Evolutionary conservation across 2,329 filamentous ascomycete genomes (phyloP).

Genomic region (Periconia macrospinosa): DNA sequence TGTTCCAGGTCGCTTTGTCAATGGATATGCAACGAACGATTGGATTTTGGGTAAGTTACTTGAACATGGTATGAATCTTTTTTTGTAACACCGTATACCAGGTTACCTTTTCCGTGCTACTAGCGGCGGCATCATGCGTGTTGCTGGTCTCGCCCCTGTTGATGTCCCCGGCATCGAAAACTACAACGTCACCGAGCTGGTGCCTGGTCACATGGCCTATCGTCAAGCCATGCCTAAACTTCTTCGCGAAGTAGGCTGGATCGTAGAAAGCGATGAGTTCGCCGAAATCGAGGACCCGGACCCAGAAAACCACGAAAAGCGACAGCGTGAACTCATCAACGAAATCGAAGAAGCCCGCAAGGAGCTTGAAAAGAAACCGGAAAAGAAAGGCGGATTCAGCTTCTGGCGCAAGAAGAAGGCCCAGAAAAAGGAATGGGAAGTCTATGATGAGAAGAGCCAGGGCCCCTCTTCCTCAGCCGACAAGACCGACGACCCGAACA

Average conservation of each 20-base stretch:
- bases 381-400: constrained; percentile 60
- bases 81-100: constrained; percentile 19
- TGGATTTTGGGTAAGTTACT: constrained; percentile 76
- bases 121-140: constrained; percentile 83
- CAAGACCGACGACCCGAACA: constrained; percentile 51
- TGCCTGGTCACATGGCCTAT: constrained; percentile 96
- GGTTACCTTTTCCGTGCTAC: constrained; percentile 93
- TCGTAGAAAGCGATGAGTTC: constrained; percentile 91
- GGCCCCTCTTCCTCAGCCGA: constrained; percentile 29
- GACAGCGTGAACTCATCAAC: constrained; percentile 90
- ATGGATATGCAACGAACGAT: constrained; percentile 91
- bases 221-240: constrained; percentile 87
- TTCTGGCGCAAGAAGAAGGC: constrained; percentile 82
- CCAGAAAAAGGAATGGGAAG: constrained; percentile 90
- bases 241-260: constrained; percentile 85
- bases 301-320: constrained; percentile 84
- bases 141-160: constrained; percentile 81
- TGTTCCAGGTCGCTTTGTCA: constrained; percentile 89
- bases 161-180: constrained; percentile 87
- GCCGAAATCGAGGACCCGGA: constrained; percentile 96
- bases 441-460: constrained; percentile 74
- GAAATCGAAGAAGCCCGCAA: constrained; percentile 95
- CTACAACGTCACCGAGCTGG: constrained; percentile 80
- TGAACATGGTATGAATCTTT: background rate
- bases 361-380: constrained; percentile 78